Conservation (phyloP, 208 protist species). For the Trypanosomatidae sp. region DNA sequence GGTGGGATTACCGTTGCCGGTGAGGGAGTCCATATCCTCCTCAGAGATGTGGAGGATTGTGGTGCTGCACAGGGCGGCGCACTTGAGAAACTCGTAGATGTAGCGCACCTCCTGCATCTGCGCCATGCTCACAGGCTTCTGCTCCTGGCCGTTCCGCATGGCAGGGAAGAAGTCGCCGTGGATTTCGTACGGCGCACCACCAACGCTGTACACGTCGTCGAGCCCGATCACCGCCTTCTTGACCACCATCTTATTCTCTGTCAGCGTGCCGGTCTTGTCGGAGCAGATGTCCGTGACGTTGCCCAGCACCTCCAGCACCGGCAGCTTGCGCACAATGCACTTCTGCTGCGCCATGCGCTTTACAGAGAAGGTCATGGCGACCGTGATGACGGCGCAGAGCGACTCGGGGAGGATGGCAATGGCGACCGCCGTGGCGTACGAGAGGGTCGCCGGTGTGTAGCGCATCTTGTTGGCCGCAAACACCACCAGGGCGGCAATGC, state of each 20-base stretch:
- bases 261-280: conserved; percentile 95
- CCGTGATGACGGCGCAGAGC: conserved; percentile 78
- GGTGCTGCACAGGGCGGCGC: conserved; percentile 78
- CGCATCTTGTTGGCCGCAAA: conserved; percentile 80
- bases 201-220: conserved; percentile 58
- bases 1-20: conserved; percentile 84
- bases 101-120: conserved; percentile 39
- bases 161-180: conserved; percentile 65
- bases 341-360: conserved; percentile 86
- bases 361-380: conserved; percentile 86
- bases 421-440: conserved; percentile 80
- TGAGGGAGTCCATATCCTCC: conserved; percentile 62
- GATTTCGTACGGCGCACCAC: conserved; percentile 73
- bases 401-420: conserved; percentile 92
- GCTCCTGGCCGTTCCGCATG: conserved; percentile 29
- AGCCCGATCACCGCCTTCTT: conserved; percentile 73
- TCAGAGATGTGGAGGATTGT: conserved; percentile 58
- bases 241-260: conserved; percentile 94
- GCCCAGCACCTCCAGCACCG: conserved; percentile 89
- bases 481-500: conserved; percentile 75
- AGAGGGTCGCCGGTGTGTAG: conserved; percentile 61
- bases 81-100: conserved; percentile 78
- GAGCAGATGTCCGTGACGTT: conserved; percentile 93
- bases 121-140: conserved; percentile 42
- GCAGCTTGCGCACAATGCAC: conserved; percentile 82